Conservation (phyloP, 2,329 filamentous ascomycete species). For the Cryphonectria japonica region DNA sequence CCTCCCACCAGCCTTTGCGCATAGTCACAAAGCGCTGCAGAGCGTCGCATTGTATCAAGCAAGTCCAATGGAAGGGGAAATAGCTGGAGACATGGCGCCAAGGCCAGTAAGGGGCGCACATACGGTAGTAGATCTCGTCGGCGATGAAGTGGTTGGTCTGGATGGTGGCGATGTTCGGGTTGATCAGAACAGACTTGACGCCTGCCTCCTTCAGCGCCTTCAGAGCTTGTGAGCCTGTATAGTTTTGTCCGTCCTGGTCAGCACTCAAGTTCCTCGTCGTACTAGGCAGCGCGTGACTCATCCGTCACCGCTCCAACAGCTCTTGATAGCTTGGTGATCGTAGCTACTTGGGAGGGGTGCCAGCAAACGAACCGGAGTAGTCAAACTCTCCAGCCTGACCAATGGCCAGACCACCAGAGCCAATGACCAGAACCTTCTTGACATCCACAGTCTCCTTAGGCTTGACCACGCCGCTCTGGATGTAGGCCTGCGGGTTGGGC, state of each 20-base stretch:
- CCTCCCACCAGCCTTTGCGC: not conserved
- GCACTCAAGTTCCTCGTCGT: constrained; percentile 21
- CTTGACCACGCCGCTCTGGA: constrained; percentile 85
- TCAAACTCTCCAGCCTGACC: constrained; percentile 98
- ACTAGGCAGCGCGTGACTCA: constrained; percentile 35
- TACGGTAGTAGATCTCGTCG: constrained; percentile 91
- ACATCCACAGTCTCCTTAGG: constrained; percentile 81
- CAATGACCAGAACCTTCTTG: constrained; percentile 97
- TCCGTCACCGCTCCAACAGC: constrained; percentile 23
- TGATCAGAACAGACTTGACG: constrained; percentile 89
- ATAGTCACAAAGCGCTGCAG: not conserved
- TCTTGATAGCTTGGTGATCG: not conserved
- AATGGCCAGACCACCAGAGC: constrained; percentile 92
- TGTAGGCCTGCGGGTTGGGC: constrained; percentile 82
- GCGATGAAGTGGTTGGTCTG: constrained; percentile 96
- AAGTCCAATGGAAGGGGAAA: not conserved
- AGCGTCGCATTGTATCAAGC: not conserved
- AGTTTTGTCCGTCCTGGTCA: constrained; percentile 25
- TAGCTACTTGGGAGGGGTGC: not conserved
- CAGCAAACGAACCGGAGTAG: constrained; percentile 78
- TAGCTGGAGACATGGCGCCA: not conserved
- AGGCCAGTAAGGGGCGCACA: constrained; percentile 2
- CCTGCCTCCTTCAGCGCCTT: constrained; percentile 97
- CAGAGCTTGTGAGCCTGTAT: constrained; percentile 85
- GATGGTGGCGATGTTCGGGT: constrained; percentile 98